Conservation (phyloP, 2,329 filamentous ascomycete genomes). For the Exophiala mesophila region DNA sequence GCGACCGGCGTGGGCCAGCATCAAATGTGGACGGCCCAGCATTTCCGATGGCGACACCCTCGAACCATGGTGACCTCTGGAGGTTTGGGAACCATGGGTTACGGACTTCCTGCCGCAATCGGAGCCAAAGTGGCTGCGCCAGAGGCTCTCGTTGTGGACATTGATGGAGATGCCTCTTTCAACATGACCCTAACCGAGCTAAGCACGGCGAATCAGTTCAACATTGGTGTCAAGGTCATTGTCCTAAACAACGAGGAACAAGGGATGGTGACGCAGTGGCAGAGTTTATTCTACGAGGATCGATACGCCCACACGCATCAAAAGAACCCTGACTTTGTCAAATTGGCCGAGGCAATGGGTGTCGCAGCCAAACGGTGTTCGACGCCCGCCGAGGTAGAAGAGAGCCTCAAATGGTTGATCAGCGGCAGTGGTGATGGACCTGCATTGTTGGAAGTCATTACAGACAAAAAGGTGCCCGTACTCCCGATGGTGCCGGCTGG, state of each 20-base stretch:
- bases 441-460: constrained; percentile 77
- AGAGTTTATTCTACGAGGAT: constrained; percentile 95
- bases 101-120: constrained; percentile 87
- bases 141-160: constrained; percentile 84
- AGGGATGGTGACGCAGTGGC: constrained; percentile 98
- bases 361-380: constrained; percentile 67
- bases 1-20: constrained; percentile 94
- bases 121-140: constrained; percentile 83
- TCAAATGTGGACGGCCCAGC: constrained; percentile 98
- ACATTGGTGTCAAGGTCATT: constrained; percentile 93
- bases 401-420: constrained; percentile 81
- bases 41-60: constrained; percentile 89
- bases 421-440: constrained; percentile 70
- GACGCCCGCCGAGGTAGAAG: constrained; percentile 71
- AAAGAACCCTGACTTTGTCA: constrained; percentile 92
- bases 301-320: constrained; percentile 90
- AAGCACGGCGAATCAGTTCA: constrained; percentile 87
- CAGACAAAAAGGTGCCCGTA: constrained; percentile 76
- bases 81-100: constrained; percentile 94
- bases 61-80: constrained; percentile 95
- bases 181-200: constrained; percentile 98
- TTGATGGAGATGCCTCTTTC: constrained; percentile 98
- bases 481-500: constrained; percentile 94
- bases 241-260: constrained; percentile 96
- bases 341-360: constrained; percentile 86